A percentile compares a stretch with the other conserved stretches of the same genome.
phyloP scores from a whole-genome alignment of 2,329 filamentous ascomycete species.

The Fusarium sp. region DNA sequence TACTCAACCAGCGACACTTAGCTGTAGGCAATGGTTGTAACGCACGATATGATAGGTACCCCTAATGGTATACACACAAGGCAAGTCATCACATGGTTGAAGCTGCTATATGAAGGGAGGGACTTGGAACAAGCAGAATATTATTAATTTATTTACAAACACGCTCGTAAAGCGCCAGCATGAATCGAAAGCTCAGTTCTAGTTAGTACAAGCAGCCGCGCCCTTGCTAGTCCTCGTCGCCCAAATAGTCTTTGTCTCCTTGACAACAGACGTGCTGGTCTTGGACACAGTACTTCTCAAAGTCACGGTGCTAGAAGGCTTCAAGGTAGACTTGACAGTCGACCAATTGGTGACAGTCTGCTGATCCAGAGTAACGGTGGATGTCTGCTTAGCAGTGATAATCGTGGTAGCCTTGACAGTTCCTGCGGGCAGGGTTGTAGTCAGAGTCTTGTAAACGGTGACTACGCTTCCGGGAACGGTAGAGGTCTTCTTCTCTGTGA shows the following conservation, averaged over 20 bases:
- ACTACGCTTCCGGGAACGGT: conserved; percentile 39
- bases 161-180: background rate
- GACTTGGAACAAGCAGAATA: too few species aligned
- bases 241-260: conserved; percentile 30
- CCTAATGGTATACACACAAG: too few species aligned
- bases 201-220: conserved; percentile 31
- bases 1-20: too few species aligned
- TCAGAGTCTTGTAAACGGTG: conserved; percentile 30
- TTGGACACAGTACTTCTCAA: conserved; percentile 31
- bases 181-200: background rate
- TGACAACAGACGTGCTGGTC: conserved; percentile 28
- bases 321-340: conserved; percentile 44
- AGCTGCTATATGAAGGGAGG: too few species aligned
- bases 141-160: background rate
- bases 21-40: too few species aligned
- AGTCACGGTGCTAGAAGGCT: conserved; percentile 38
- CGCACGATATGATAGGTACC: too few species aligned
- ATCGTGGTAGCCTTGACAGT: conserved; percentile 31
- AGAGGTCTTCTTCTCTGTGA: conserved; percentile 33
- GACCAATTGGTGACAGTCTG: conserved; percentile 35
- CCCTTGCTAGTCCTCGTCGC: conserved; percentile 35
- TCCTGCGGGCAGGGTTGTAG: conserved; percentile 15
- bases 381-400: conserved; percentile 31
- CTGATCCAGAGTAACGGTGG: conserved; percentile 2
- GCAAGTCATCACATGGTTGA: too few species aligned